These are phyloP conservation scores for Taphrina populina DNA, from an alignment of 1,139 yeast species.

Conservation along the genomic window DNA sequence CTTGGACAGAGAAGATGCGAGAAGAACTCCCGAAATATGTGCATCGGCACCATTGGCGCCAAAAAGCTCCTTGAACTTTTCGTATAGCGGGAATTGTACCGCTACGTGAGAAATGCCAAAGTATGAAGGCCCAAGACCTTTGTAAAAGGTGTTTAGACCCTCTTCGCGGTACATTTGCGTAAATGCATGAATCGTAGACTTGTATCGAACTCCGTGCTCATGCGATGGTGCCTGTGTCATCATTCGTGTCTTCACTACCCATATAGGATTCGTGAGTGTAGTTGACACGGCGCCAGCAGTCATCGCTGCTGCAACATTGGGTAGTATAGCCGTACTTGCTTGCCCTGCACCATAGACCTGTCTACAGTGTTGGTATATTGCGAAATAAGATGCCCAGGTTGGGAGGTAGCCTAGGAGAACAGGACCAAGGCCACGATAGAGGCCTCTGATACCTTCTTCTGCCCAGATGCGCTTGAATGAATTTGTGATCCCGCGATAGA, in stretches of 20 bases:
- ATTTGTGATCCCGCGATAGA: constrained; percentile 58
- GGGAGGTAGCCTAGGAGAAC: constrained; percentile 92
- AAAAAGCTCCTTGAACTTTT: constrained; percentile 57
- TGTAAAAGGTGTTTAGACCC: constrained; percentile 79
- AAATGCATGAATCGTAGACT: constrained; percentile 82
- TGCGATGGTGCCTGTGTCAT: constrained; percentile 58
- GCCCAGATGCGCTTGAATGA: constrained; percentile 50
- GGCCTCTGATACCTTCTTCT: constrained; percentile 72
- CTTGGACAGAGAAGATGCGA: constrained; percentile 79
- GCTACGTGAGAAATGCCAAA: constrained; percentile 93
- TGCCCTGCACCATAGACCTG: constrained; percentile 38
- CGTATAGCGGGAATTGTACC: constrained; percentile 95
- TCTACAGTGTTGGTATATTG: constrained; percentile 81
- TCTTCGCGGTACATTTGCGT: constrained; percentile 72
- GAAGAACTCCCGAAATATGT: constrained; percentile 52
- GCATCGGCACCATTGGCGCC: constrained; percentile 41
- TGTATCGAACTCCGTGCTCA: constrained; percentile 51
- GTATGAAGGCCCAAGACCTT: constrained; percentile 86
- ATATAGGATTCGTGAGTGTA: constrained; percentile 86
- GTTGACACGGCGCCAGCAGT: constrained; percentile 89
- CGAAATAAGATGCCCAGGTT: constrained; percentile 94
- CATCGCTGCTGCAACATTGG: constrained; percentile 77
- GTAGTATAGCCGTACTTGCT: constrained; percentile 17
- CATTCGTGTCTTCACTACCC: constrained; percentile 93
- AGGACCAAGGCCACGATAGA: constrained; percentile 88